These are phyloP conservation scores for Coemansia sp. DNA, from an alignment of 192 early-diverging fungal genomes.

Conservation along the genomic window DNA sequence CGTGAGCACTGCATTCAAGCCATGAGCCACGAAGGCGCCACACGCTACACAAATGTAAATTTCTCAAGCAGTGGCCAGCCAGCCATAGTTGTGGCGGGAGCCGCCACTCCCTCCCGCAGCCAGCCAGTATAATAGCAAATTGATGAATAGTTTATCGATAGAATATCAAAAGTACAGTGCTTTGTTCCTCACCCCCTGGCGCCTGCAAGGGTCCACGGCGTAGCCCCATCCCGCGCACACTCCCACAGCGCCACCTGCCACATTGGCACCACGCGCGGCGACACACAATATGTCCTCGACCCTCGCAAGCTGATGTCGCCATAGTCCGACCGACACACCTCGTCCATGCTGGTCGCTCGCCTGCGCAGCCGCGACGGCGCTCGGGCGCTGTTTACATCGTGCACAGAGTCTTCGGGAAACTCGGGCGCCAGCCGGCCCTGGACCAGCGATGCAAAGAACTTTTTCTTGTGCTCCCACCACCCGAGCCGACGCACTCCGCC, in stretches of 20 bases:
- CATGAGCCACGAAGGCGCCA: slow-evolving; percentile 9
- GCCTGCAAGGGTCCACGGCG: neutral
- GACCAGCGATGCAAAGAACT: slow-evolving; percentile 37
- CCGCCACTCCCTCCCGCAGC: neutral
- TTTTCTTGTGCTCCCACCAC: slow-evolving; percentile 47
- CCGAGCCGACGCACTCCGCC: slow-evolving; percentile 36
- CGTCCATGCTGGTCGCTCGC: slow-evolving; percentile 29
- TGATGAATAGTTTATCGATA: neutral
- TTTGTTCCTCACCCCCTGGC: neutral
- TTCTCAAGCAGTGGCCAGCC: neutral
- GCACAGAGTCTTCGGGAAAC: slow-evolving; percentile 22
- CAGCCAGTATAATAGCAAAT: neutral
- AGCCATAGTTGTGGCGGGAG: neutral
- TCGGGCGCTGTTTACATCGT: neutral
- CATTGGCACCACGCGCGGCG: slow-evolving; percentile 43
- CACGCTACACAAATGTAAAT: slow-evolving; percentile 1
- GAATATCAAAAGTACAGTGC: slow-evolving; percentile 3
- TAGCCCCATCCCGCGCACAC: neutral
- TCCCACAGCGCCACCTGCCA: slow-evolving; percentile 44
- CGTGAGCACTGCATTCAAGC: neutral
- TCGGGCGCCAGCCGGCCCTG: slow-evolving; percentile 18
- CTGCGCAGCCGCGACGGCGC: slow-evolving; percentile 3
- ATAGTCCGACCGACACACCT: slow-evolving; percentile 38
- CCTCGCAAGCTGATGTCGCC: slow-evolving; percentile 39
- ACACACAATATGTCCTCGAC: slow-evolving; percentile 32